A percentile compares a stretch with the other conserved stretches of the same genome.
phyloP scores from a whole-genome alignment of 768 basidiomycete genomes.

The Pulveroboletus ravenelii region DNA sequence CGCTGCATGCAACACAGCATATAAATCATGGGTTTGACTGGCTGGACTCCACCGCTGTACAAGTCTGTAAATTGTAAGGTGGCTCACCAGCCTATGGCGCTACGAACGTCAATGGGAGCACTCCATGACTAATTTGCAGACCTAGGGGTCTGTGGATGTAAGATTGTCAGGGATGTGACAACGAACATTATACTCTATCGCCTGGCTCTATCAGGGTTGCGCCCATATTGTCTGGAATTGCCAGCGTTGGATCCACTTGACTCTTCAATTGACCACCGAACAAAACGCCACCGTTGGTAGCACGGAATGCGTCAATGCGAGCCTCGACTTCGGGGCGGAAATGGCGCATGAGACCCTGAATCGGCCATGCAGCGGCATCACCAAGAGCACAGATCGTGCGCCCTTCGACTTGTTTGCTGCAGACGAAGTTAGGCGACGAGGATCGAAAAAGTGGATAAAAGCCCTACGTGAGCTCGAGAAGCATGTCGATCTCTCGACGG shows the following conservation, averaged over 20 bases:
- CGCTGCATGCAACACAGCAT: too few relatives aligned
- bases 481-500: constrained; percentile 95
- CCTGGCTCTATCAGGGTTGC: constrained; percentile 39
- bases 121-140: too few relatives aligned
- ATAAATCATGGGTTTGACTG: too few relatives aligned
- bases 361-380: constrained; percentile 98
- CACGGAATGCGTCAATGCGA: constrained; percentile 76
- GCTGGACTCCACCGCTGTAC: too few relatives aligned
- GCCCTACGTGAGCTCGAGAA: constrained; percentile 85
- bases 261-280: constrained; percentile 80
- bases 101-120: too few relatives aligned
- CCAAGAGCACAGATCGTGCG: constrained; percentile 96
- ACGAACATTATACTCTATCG: constrained; percentile 26
- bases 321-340: constrained; percentile 94
- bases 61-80: too few relatives aligned
- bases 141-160: constrained; percentile 3
- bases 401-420: constrained; percentile 92
- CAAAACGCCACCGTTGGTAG: constrained; percentile 72
- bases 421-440: constrained; percentile 3
- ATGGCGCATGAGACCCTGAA: constrained; percentile 95
- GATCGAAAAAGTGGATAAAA: neutral
- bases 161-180: neutral
- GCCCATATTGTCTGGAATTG: constrained; percentile 73
- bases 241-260: constrained; percentile 63
- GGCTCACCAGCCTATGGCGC: too few relatives aligned